These are phyloP conservation scores for Arthrobotrys musiformis DNA, from an alignment of 2,329 filamentous ascomycete species.

Conservation along the genomic window DNA sequence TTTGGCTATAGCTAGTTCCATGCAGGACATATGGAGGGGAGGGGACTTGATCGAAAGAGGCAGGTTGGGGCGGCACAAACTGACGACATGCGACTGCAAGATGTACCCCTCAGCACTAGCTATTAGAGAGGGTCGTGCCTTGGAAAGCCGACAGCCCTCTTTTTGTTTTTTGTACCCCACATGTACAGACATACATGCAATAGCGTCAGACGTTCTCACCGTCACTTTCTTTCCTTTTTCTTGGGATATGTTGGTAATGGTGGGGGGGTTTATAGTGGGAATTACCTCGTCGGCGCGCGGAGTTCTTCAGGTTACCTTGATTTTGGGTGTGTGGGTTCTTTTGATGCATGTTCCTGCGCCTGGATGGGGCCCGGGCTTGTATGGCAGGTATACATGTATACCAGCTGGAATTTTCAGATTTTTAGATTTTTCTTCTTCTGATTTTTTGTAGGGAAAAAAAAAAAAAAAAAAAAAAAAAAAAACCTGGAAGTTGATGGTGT, in stretches of 20 bases:
- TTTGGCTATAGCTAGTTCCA: no score
- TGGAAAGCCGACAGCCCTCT: slow-evolving; percentile 19
- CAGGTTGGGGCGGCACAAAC: slow-evolving; percentile 45
- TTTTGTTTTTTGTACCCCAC: slow-evolving; percentile 1
- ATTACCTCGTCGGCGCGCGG: slow-evolving; percentile 23
- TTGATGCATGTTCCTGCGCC: slow-evolving; percentile 44
- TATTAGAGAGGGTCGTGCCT: slow-evolving; percentile 4
- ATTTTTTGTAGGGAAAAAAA: no score
- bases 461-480: background rate
- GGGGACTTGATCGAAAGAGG: slow-evolving; percentile 30
- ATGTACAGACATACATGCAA: slow-evolving; percentile 17
- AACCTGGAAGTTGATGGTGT: background rate
- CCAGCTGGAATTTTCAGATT: no score
- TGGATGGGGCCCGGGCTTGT: slow-evolving; percentile 1
- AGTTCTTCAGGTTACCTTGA: slow-evolving; percentile 15
- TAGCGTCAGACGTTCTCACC: slow-evolving; percentile 32
- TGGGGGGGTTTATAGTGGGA: background rate
- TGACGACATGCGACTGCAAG: slow-evolving; percentile 31
- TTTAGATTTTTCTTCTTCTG: no score
- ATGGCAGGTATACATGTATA: background rate
- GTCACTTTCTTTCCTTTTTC: slow-evolving; percentile 7
- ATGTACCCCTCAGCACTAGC: background rate
- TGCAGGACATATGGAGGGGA: no score
- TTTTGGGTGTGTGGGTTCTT: no score
- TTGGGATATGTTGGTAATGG: background rate